Percentiles rank a stretch among this genome's conserved stretches.
Evolutionary conservation across 345 rosid species (phyloP).

Genomic region (Ailanthus altissimus): DNA sequence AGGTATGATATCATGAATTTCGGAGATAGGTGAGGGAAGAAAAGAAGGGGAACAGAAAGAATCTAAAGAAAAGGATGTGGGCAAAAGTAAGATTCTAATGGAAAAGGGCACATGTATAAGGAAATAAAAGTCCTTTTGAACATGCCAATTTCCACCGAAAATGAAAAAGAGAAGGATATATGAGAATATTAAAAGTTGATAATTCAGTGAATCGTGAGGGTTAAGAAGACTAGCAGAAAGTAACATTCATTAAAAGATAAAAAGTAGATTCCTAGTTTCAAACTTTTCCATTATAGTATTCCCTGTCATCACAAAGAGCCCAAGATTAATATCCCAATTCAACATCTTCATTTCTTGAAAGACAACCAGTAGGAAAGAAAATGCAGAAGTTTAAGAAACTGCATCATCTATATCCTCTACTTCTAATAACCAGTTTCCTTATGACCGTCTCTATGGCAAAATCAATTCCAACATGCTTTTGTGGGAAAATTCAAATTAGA

Average conservation of each 20-base stretch:
- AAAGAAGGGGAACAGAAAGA: neutral
- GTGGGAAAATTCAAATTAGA: conserved; percentile 37
- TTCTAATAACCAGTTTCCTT: conserved; percentile 26
- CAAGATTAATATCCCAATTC: neutral
- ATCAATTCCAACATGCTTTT: conserved; percentile 22
- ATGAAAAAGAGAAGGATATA: neutral
- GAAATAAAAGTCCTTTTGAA: conserved; percentile 10
- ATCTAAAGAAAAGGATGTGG: conserved; percentile 8
- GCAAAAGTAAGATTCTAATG: conserved; percentile 12
- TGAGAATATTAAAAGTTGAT: neutral
- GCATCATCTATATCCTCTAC: conserved; percentile 17
- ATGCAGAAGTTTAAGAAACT: neutral
- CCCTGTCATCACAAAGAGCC: neutral
- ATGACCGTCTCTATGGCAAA: conserved; percentile 21
- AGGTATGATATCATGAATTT: too few species aligned
- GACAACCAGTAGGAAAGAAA: too few species aligned
- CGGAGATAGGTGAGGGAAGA: too few species aligned
- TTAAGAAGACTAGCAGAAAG: neutral
- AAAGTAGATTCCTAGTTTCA: conserved; percentile 27
- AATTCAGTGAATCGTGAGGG: neutral
- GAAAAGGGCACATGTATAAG: conserved; percentile 1
- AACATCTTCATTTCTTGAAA: too few species aligned
- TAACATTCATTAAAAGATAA: conserved; percentile 4
- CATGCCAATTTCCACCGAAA: conserved; percentile 13
- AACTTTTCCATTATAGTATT: neutral